Base-by-base conservation (phyloP, 306 rosid genomes). In the Rosa rugosa region DNA sequence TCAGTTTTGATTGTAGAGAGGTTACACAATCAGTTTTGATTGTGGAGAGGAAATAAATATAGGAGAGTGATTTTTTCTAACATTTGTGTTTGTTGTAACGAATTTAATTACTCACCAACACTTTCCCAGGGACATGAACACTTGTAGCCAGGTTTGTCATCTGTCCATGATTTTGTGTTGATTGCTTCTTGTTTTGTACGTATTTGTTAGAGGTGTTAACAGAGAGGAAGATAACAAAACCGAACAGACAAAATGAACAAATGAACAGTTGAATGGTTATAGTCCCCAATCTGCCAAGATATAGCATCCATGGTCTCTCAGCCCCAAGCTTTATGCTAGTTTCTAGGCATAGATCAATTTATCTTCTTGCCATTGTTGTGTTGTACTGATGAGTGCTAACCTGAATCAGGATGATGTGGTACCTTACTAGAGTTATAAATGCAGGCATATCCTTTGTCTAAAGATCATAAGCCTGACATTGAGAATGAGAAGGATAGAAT, bases 391-490 rank as follows among this genome's bases (percentile, higher is more conserved):
- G 57, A 44, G 64, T 16, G 65, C 65, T 46, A 79, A 66, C 75
- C 8, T 75, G 80, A 27, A 8, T 27, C 69, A 72, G 73, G 46
- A 45, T 81, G n/a, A 51, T 80, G 49, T 44, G 66, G 53, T 56
- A 60, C 22, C 80, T 75, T 75, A 84, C 47, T 27, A 69, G 81
- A 67, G 76, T 69, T 82, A 22, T 83, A 50, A 78, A 69, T 81
- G 85, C 89, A 93, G 99, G 99, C 99, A 79, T 88, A 91, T 80
- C 81, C 90, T 78, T 80, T 95, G 85, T 92, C 98, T 69, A 91
- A 88, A 81, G 99, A 95, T 91, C 99, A 95, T 89, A 95, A 95
- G 83, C 99, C 97, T 59, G 94, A 93, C 64, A 87, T 95, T 50
- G 99, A 93, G 81, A 69, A 70, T 81, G 99, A 95, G 90, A 92